These are phyloP conservation scores for Apophysomyces variabilis DNA, from an alignment of 371 early-diverging fungal genomes.

Conservation along the genomic window DNA sequence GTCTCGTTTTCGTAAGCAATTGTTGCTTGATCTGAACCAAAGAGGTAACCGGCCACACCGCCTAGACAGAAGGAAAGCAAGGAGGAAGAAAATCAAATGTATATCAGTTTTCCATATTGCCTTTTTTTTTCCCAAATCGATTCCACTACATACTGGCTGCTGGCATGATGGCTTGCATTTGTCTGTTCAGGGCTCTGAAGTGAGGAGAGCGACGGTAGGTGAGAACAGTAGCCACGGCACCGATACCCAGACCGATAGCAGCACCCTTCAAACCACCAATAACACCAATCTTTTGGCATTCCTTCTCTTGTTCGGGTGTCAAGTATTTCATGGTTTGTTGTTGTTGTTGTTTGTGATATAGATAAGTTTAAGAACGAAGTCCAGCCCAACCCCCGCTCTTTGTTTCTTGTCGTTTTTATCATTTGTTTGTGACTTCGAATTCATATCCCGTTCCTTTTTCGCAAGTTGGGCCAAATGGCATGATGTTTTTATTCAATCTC, in stretches of 20 bases:
- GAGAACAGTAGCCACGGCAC: conserved; percentile 40
- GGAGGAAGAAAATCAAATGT: not conserved
- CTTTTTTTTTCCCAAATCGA: not conserved
- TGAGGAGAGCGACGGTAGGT: conserved; percentile 43
- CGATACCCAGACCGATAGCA: conserved; percentile 48
- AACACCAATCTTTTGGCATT: conserved; percentile 26
- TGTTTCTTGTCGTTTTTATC: conserved; percentile 2
- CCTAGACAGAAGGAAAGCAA: conserved; percentile 23
- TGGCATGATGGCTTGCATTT: conserved; percentile 45
- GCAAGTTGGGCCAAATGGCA: not conserved
- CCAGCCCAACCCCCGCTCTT: conserved; percentile 10
- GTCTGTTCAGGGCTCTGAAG: conserved; percentile 45
- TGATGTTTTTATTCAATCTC: conserved; percentile 3
- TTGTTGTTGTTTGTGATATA: not conserved
- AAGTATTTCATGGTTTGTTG: conserved; percentile 14
- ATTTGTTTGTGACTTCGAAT: conserved; percentile 10
- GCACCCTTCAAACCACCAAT: conserved; percentile 49
- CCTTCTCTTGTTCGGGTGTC: conserved; percentile 40
- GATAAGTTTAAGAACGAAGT: conserved; percentile 4
- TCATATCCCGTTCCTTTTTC: not conserved
- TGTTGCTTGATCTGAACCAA: conserved; percentile 47
- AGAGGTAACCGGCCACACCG: conserved; percentile 50
- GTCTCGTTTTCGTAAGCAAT: conserved; percentile 41
- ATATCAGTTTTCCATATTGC: not conserved
- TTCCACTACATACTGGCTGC: conserved; percentile 39